A percentile compares a stretch with the other conserved stretches of the same genome.
phyloP scores from a whole-genome alignment of 2,329 filamentous ascomycete genomes.

The Drechslerella dactyloides region DNA sequence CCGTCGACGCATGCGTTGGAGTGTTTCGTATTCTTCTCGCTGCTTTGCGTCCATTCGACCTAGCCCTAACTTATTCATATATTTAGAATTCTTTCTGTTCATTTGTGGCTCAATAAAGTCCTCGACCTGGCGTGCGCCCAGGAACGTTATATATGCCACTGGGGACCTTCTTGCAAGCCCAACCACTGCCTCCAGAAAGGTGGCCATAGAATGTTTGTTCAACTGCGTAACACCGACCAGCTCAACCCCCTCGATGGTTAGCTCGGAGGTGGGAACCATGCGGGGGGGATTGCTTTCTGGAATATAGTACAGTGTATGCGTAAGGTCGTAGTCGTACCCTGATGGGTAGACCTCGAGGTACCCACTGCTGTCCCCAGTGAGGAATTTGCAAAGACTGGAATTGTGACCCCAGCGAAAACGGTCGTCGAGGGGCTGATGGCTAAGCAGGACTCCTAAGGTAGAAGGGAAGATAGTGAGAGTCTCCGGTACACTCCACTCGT shows the following conservation, averaged over 20 bases:
- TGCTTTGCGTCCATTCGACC: slow-evolving; percentile 18
- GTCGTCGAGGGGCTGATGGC: slow-evolving; percentile 12
- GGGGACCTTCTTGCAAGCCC: slow-evolving; percentile 12
- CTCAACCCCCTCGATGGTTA: slow-evolving; percentile 19
- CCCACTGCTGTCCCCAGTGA: slow-evolving; percentile 19
- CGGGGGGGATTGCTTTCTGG: slow-evolving; percentile 15
- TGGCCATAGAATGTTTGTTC: slow-evolving; percentile 9
- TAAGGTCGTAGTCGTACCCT: slow-evolving; percentile 17
- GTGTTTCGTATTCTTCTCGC: slow-evolving; percentile 18
- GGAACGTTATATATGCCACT: slow-evolving; percentile 13
- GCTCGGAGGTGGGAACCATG: slow-evolving; percentile 12
- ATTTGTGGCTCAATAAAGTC: slow-evolving; percentile 14
- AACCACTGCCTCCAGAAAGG: slow-evolving; percentile 13
- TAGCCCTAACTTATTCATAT: slow-evolving; percentile 13
- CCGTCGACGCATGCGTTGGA: slow-evolving; percentile 17
- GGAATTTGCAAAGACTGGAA: slow-evolving; percentile 22
- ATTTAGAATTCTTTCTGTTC: slow-evolving; percentile 13
- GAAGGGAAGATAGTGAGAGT: slow-evolving; percentile 11
- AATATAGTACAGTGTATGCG: slow-evolving; percentile 21
- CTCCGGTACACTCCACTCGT: slow-evolving; percentile 15
- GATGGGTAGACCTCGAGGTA: slow-evolving; percentile 16
- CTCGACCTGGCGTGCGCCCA: slow-evolving; percentile 7
- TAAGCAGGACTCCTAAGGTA: slow-evolving; percentile 14
- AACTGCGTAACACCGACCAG: slow-evolving; percentile 15
- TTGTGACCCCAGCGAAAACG: slow-evolving; percentile 18